These are phyloP conservation scores for Hymenotorrendiella dingleyae DNA, from an alignment of 2,329 filamentous ascomycete genomes.

Conservation along the genomic window DNA sequence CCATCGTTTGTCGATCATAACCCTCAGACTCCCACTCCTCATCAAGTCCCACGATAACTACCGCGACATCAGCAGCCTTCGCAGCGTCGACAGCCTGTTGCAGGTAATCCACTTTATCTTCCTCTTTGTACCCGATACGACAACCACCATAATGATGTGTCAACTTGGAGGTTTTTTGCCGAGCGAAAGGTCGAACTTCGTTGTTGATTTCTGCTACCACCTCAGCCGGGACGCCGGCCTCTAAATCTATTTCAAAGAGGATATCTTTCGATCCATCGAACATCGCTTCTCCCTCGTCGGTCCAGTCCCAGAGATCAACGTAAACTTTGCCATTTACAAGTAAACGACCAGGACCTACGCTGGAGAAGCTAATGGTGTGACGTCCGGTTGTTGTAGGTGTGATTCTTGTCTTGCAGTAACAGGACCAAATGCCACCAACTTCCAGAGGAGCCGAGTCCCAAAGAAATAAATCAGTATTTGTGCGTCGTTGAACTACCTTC, in stretches of 20 bases:
- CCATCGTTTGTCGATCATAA: slow-evolving; percentile 59
- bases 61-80: slow-evolving; percentile 56
- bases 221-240: slow-evolving; percentile 53
- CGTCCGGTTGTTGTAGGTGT: slow-evolving; percentile 53
- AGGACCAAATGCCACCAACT: slow-evolving; percentile 46
- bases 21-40: slow-evolving; percentile 73
- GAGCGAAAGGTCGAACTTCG: slow-evolving; percentile 55
- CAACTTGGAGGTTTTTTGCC: slow-evolving; percentile 50
- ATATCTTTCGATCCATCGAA: slow-evolving; percentile 63
- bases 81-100: slow-evolving; percentile 59
- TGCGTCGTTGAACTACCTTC: slow-evolving; percentile 50
- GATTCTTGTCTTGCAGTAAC: slow-evolving; percentile 53
- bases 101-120: slow-evolving; percentile 54
- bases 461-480: slow-evolving; percentile 61
- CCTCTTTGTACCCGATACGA: slow-evolving; percentile 64
- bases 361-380: slow-evolving; percentile 63
- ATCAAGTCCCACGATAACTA: slow-evolving; percentile 64
- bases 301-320: slow-evolving; percentile 65
- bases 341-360: slow-evolving; percentile 57
- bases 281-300: slow-evolving; percentile 64
- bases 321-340: slow-evolving; percentile 54
- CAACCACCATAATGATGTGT: slow-evolving; percentile 66
- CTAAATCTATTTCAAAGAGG: slow-evolving; percentile 53
- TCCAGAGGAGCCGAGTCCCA: slow-evolving; percentile 63
- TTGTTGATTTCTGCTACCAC: slow-evolving; percentile 61